phyloP scores from a whole-genome alignment of 352 stramenopile genomes.

The Pythium rishiriense region DNA sequence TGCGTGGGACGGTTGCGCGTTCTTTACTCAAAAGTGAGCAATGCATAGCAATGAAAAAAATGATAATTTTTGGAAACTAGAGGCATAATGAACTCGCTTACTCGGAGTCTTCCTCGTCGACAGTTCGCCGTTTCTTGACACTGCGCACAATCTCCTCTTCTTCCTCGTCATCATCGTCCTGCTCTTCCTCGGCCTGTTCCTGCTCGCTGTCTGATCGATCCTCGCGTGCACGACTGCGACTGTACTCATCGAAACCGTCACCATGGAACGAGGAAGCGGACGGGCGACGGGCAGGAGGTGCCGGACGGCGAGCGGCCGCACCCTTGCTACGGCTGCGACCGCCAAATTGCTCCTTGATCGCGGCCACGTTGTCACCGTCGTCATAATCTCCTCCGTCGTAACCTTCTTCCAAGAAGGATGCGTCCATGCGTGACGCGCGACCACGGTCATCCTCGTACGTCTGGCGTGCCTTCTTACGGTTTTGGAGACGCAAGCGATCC shows the following conservation, averaged over 20 bases:
- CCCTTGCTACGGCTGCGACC: constrained; percentile 34
- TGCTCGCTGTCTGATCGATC: constrained; percentile 79
- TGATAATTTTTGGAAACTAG: neutral
- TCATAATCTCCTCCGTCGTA: constrained; percentile 81
- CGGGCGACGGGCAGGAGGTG: constrained; percentile 35
- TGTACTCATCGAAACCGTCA: constrained; percentile 84
- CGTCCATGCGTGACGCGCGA: constrained; percentile 75
- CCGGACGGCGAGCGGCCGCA: constrained; percentile 31
- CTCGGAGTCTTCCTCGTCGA: constrained; percentile 82
- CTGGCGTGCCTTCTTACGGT: constrained; percentile 85
- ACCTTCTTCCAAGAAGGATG: constrained; percentile 79
- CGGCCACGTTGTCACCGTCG: constrained; percentile 79
- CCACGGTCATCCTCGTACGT: constrained; percentile 79
- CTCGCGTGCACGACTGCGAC: constrained; percentile 48
- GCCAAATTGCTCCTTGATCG: constrained; percentile 86
- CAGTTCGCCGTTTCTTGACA: constrained; percentile 80
- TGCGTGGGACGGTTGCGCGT: constrained; percentile 73
- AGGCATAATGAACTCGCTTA: constrained; percentile 27
- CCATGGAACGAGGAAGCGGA: constrained; percentile 44
- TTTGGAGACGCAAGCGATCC: constrained; percentile 79
- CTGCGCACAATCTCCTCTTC: constrained; percentile 73
- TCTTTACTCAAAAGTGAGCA: constrained; percentile 63
- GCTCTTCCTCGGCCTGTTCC: constrained; percentile 39
- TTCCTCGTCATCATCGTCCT: constrained; percentile 76
- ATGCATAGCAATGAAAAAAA: neutral